Base-by-base conservation (phyloP, 345 rosid genomes). In the Triadica sebifera region DNA sequence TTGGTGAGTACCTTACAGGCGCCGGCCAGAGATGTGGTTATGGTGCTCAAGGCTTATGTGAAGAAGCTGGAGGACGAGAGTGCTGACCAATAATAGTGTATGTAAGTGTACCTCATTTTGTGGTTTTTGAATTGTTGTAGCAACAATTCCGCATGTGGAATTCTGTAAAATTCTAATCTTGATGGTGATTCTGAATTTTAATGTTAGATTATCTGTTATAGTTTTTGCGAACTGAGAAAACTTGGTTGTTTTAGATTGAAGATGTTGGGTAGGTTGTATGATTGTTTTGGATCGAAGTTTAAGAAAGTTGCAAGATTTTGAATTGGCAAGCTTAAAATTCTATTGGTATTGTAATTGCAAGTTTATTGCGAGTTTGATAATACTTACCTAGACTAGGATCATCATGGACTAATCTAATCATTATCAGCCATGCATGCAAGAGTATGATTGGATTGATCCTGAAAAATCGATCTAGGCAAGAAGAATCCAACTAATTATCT, bases 1-100 rank as follows among this genome's bases (percentile, higher is more conserved):
- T 81, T 95, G 56, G 94, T 95, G 15, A 71, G 89, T 39, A 95
- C 99, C 24, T 80, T 95, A 12, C 98, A 95, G 88, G 99, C 94
- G 9, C 97, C 98, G 0, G 94, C 97, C 0, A 84, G 89, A 70
- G 99, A 95, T 67, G 85, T 95, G 15, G 80, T 95, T 19, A 85
- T 92, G 97, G 86, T 85, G 80, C 76, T 92, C 64, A 89, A 86
- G 82, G 99, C 99, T 37, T 91, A 87, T 84, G 89, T 89, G 71
- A 84, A 89, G 90, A 94, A 92, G 79, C 76, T 94, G 85, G 98
- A 94, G 84, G 97, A 91, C 34, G 92, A 94, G 80, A 84, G 87
- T 71, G 73, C 84, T 69, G 87, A 80, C 63, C 84, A 87, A 76
- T 82, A 84, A 81, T 74, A 19, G 25, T 17, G 13, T 10, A 19